Evolutionary conservation across 441 rosid species (phyloP), one percentile per base, ranked within the genome.

Genomic region (Viola pubescens): DNA sequence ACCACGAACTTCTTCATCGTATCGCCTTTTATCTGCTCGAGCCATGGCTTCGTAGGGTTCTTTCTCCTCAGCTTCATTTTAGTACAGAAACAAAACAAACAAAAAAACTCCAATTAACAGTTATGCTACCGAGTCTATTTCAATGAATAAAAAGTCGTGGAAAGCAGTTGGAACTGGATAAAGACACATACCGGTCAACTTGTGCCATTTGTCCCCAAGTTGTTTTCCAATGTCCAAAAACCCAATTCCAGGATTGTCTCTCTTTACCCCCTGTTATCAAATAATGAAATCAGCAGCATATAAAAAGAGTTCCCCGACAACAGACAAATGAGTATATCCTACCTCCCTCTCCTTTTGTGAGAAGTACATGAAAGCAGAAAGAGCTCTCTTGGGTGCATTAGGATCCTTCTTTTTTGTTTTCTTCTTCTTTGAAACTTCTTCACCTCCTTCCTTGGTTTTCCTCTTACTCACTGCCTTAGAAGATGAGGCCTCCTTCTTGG

Each of bases 361-460:
- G 78, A 86, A 94, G 81, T 69, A 82, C 77, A 86, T 77, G 80
- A 77, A 94, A 68, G 88, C 89, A 65, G 91, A 75, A 83, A 82
- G 67, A 0, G 98, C 91, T 66, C 81, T 79, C 76, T 88, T 90
- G n/a, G 98, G 97, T 54, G 98, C 97, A 68, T 90, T 94, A 6
- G 98, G 98, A 81, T 94, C 98, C 73, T 94, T 94, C 86, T 73
- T 88, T 72, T 87, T 89, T 65, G 63, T 86, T 59, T 84, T 89
- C 70, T 72, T 94, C 88, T 81, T 89, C 82, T 83, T 94, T 49
- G 80, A 72, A 42, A 82, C 73, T 4, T 86, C 92, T 70, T 86
- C 97, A 19, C 79, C 89, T 56, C 74, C 81, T 6, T 78, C 97
- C 70, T 68, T 77, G 26, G 72, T 56, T 76, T 83, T 90, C 84